A percentile compares a stretch with the other conserved stretches of the same genome.
Conservation (phyloP, 768 basidiomycete genomes). For the Leccinellum luteum region DNA sequence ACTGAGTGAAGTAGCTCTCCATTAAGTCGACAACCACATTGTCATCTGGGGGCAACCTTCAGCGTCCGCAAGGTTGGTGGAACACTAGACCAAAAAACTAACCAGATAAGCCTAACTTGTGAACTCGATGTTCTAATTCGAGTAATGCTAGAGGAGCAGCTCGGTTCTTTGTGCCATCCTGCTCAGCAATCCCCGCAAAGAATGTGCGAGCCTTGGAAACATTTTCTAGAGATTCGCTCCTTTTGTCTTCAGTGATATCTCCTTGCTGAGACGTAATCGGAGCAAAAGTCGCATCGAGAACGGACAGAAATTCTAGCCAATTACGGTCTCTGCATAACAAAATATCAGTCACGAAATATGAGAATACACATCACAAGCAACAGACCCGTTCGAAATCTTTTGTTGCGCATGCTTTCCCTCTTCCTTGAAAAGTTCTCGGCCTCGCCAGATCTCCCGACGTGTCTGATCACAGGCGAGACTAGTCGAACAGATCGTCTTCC, state of each 20-base stretch:
- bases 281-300: conserved; percentile 66
- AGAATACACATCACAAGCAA: conserved; percentile 11
- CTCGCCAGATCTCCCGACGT: conserved; percentile 66
- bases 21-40: conserved; percentile 47
- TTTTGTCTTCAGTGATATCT: conserved; percentile 34
- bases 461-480: conserved; percentile 75
- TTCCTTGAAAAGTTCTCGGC: conserved; percentile 53
- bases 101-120: conserved; percentile 45
- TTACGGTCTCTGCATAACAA: conserved; percentile 65
- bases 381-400: conserved; percentile 60
- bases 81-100: conserved; percentile 14
- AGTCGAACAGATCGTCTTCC: conserved; percentile 62
- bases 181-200: conserved; percentile 53
- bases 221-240: conserved; percentile 37
- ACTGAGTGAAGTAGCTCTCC: conserved; percentile 63
- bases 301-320: conserved; percentile 79
- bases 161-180: conserved; percentile 71
- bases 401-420: conserved; percentile 62
- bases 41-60: conserved; percentile 39
- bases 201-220: conserved; percentile 47
- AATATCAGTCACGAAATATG: conserved; percentile 20
- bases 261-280: conserved; percentile 29
- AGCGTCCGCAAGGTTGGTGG: neutral
- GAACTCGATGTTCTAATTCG: conserved; percentile 67
- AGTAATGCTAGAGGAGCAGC: conserved; percentile 71